Base-by-base conservation (phyloP, 352 stramenopile species). In the Globisporangium spinosum region DNA sequence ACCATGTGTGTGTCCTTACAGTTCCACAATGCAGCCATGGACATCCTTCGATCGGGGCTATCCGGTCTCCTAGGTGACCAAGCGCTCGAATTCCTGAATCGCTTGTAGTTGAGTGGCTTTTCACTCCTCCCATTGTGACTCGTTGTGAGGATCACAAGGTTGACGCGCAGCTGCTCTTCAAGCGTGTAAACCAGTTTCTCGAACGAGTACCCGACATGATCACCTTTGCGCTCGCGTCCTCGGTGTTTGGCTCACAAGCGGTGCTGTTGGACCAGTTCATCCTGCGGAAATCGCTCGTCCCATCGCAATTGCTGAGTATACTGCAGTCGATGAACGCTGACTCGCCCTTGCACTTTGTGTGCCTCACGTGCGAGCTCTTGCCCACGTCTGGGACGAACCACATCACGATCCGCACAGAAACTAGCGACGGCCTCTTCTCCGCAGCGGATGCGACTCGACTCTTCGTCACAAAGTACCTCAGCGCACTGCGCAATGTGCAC, bases 101-200 rank as follows among this genome's bases (percentile, higher is more conserved):
- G 73, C 0, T 66, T 93, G 72, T 90, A 0, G 53, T 89, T 20
- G 57, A 82, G 23, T 93, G 85, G 83, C 27, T 90, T 5, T 90
- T 89, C 57, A 60, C 64, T 23, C 20, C 51, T 1, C 23, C 58
- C 17, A 22, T 58, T 32, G 32, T n/a, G 13, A 49, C 29, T 27
- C 3, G 22, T 12, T 27, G 1, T 10, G 3, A 34, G 3, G 20
- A 2, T 13, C 1, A 34, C 22, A 58, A 27, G 62, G 20, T 32
- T 3, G 53, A 60, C 15, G 35, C 58, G 13, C 55, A 62, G 0
- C 20, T 67, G 4, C 40, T 89, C 3, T 75, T 76, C 64, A 45
- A 43, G 0, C 70, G 72, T 38, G 53, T 77, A 1, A 71, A 88
- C 32, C 40, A 65, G n/a, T 83, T 77, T 34, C 34, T 89, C 1